These are phyloP conservation scores for Puccinia polysora DNA, from an alignment of 1,284 basidiomycete genomes.

Conservation along the genomic window DNA sequence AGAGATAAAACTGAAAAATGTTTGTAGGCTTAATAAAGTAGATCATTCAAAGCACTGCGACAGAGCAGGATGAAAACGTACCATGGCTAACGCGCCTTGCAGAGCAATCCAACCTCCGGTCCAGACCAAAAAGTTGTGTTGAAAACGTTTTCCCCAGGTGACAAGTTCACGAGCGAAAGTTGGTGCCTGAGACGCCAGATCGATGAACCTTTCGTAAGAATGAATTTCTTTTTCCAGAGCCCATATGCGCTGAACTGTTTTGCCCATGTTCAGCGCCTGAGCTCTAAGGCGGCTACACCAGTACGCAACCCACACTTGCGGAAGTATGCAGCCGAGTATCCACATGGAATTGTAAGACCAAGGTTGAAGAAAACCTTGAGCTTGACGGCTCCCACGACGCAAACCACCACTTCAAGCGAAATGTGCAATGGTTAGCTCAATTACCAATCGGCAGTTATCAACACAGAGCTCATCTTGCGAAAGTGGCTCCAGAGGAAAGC, in stretches of 20 bases:
- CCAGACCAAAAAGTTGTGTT: neutral
- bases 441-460: neutral
- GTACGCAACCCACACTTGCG: neutral
- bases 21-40: neutral
- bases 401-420: neutral
- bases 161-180: too few relatives aligned
- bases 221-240: neutral
- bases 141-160: too few relatives aligned
- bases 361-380: neutral
- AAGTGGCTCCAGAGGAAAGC: neutral
- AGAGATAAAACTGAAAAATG: neutral
- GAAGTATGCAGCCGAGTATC: neutral
- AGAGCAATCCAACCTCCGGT: neutral
- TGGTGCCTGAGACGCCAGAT: neutral
- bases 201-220: neutral
- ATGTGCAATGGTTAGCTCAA: neutral
- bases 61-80: neutral
- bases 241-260: neutral
- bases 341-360: conserved; percentile 3
- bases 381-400: neutral
- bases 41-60: neutral
- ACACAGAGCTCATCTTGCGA: too few relatives aligned
- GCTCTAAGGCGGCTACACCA: neutral
- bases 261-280: neutral
- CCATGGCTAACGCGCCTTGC: neutral